These are phyloP conservation scores for Stereocaulon alpinum DNA, from an alignment of 495 filamentous ascomycete genomes.

Conservation along the genomic window DNA sequence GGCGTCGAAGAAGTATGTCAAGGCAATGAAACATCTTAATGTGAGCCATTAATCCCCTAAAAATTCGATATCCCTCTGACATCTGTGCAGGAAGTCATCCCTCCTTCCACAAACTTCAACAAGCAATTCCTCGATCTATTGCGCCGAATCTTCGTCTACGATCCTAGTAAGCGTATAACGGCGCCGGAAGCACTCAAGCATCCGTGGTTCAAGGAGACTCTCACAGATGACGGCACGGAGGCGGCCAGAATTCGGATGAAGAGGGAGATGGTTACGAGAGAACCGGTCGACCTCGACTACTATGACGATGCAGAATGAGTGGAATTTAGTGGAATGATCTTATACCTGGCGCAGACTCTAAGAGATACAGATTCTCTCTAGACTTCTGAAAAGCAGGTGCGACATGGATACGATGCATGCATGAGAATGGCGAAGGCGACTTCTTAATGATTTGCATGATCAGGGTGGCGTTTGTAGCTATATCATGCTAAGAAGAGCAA, in stretches of 20 bases:
- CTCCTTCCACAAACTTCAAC: constrained; percentile 66
- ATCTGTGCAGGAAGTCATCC: constrained; percentile 72
- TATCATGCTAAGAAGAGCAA: background rate
- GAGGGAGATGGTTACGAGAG: constrained; percentile 25
- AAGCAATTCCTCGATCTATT: constrained; percentile 79
- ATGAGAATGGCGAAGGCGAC: background rate
- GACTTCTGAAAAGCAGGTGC: background rate
- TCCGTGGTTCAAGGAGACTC: constrained; percentile 39
- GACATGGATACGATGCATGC: constrained; percentile 3
- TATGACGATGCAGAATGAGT: constrained; percentile 1
- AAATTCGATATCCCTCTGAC: constrained; percentile 2
- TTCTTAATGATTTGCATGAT: constrained; percentile 1
- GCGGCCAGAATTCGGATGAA: constrained; percentile 63
- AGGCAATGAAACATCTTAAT: constrained; percentile 80
- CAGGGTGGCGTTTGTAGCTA: constrained; percentile 6
- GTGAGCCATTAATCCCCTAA: constrained; percentile 42
- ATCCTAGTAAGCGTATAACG: constrained; percentile 80
- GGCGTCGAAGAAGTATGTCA: constrained; percentile 83
- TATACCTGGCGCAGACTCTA: background rate
- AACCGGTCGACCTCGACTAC: constrained; percentile 7
- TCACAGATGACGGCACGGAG: constrained; percentile 89
- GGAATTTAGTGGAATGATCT: background rate
- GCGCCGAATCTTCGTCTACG: constrained; percentile 87
- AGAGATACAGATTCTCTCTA: too few species aligned
- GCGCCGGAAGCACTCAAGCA: constrained; percentile 33